Base-by-base conservation (phyloP, 2,329 filamentous ascomycete species). In the Malbranchea cinnamomea region DNA sequence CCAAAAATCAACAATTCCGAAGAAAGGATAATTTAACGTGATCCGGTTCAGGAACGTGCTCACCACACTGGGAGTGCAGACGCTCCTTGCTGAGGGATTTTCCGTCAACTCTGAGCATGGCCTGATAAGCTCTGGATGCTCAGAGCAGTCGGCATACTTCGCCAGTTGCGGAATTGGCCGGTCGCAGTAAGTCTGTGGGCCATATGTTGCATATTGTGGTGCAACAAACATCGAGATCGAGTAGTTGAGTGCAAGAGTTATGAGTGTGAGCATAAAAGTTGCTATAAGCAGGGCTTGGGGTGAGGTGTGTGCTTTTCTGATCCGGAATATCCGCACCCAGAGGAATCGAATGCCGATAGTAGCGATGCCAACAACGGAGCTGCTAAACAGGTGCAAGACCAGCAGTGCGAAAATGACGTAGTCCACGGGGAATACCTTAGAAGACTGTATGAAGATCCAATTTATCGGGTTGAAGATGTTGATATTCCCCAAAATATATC, bases 401-500 rank as follows among this genome's bases (percentile, higher is more conserved):
- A 98, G 60, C 1, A 93, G 59, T 1, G 82, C 72, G 66, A 93
- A 91, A 30, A 98, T 66, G 18, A 89, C 60, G 51, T 95, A 95
- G 60, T 98, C 89, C 39, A 92, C 65, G 0, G 89, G 89, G 59
- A 94, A 95, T 2, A 78, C 73, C 44, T 72, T 78, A 26, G 85
- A 78, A 0, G 83, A 71, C 54, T 79, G 68, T 39, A 92, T 74
- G 36, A 93, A 72, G 34, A 92, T 63, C 70, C 78, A 92, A 59
- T 98, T 95, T 48, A 94, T 64, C 1, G 89, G 89, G 52, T 98
- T 89, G 63, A 94, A 92, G 43, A 95, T 74, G 52, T 91, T 83
- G 52, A 91, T 79, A 48, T 76, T 67, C 24, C 76, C 83, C 4
- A 98, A 67, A 28, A 95, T 80, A 56, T 94, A 98, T 38, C 89